These are phyloP conservation scores for Carnegiea gigantea DNA, from an alignment of 179 eudicot species.

Conservation along the genomic window DNA sequence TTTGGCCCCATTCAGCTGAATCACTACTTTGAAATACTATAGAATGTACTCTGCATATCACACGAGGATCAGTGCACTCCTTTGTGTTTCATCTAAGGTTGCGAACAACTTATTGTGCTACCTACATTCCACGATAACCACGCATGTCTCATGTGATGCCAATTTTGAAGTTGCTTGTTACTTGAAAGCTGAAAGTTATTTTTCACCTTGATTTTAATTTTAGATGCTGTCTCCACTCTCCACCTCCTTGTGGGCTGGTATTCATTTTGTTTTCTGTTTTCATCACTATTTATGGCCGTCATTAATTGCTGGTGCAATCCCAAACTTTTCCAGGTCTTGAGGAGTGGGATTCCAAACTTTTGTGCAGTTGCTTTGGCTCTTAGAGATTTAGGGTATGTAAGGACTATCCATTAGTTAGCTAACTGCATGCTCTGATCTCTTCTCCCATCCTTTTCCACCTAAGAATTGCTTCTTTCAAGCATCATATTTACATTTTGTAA, in stretches of 20 bases:
- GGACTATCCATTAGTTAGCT: constrained; percentile 11
- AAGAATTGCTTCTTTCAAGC: not conserved
- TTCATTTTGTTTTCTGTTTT: not conserved
- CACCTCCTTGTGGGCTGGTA: not conserved
- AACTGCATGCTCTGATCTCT: not conserved
- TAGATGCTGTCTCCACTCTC: not conserved
- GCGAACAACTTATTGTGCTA: not conserved
- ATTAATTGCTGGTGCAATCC: not conserved
- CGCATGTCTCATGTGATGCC: not conserved
- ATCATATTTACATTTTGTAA: not conserved
- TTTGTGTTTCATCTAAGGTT: not conserved
- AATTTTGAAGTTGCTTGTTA: not conserved
- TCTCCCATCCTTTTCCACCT: not conserved
- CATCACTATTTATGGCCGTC: constrained; percentile 1
- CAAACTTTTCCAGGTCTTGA: constrained; percentile 64
- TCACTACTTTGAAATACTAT: not conserved
- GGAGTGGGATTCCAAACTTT: constrained; percentile 94
- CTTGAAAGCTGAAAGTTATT: not conserved
- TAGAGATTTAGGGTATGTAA: constrained; percentile 84
- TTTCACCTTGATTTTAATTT: not conserved
- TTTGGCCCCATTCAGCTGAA: not conserved
- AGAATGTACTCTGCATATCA: not conserved
- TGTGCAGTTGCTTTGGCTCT: constrained; percentile 98
- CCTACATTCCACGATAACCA: not conserved
- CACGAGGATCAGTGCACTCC: not conserved